Percentiles rank a stretch among this genome's conserved stretches.
Conservation (phyloP, 2,329 filamentous ascomycete genomes). For the Apiospora kogelbergensis region DNA sequence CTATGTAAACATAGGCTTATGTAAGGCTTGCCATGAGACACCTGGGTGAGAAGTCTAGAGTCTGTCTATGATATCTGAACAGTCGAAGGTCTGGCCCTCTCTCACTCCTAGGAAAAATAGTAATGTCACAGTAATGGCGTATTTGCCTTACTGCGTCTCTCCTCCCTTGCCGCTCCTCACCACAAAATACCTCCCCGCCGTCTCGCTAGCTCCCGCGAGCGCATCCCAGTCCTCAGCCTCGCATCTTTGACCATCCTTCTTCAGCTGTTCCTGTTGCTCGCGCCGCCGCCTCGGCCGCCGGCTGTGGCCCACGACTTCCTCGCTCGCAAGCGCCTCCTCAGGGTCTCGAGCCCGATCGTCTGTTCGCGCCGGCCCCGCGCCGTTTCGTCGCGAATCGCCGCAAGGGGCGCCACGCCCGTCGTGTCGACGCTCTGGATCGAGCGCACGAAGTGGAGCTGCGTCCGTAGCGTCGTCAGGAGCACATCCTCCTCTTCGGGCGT, state of each 20-base stretch:
- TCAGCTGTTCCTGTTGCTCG: conserved; percentile 2
- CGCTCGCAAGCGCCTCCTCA: conserved; percentile 58
- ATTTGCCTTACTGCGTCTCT: conserved; percentile 16
- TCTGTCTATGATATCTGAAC: not conserved
- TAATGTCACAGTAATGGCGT: not conserved
- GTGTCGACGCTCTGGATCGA: conserved; percentile 81
- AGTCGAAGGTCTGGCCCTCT: not conserved
- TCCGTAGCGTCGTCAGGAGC: conserved; percentile 74
- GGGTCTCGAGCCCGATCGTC: conserved; percentile 57
- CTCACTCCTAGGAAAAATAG: not conserved
- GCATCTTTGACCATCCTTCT: conserved; percentile 8
- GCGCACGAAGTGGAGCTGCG: conserved; percentile 88
- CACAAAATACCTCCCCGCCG: conserved; percentile 72
- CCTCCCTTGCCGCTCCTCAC: conserved; percentile 59
- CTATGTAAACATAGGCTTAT: not conserved
- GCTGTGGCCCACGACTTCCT: conserved; percentile 61
- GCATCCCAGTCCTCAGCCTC: conserved; percentile 64
- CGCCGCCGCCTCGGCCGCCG: conserved; percentile 26
- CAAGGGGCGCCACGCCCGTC: conserved; percentile 68
- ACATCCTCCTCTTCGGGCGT: conserved; percentile 60
- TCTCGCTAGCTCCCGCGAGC: conserved; percentile 63
- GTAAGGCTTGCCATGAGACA: not conserved
- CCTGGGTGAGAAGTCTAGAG: not conserved
- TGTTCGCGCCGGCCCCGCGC: conserved; percentile 50
- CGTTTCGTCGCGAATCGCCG: conserved; percentile 81